Conservation (phyloP, 139 green algal genomes). For the Micractinium conductrix region DNA sequence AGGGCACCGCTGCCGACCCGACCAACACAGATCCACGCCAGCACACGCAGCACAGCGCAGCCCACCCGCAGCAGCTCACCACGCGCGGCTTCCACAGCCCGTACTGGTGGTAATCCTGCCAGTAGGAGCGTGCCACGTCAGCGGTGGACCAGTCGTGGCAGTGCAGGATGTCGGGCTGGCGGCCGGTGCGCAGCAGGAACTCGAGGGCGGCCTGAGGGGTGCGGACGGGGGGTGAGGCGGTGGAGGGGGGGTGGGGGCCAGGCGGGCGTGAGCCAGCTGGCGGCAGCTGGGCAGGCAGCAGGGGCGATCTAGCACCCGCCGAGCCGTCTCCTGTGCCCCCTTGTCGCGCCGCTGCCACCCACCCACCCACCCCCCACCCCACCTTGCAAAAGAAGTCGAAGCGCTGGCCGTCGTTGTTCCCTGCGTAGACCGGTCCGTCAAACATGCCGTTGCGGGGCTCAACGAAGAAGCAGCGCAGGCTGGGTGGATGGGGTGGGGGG, state of each 20-base stretch:
- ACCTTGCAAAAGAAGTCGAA: constrained; percentile 92
- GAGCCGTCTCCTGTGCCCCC: background rate
- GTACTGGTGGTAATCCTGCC: constrained; percentile 86
- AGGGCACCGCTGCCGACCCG: no score
- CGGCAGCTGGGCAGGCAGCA: background rate
- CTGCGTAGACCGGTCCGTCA: constrained; percentile 83
- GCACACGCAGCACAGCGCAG: no score
- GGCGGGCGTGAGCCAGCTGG: background rate
- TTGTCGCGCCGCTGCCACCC: background rate
- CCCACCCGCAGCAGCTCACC: background rate
- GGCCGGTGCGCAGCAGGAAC: constrained; percentile 66
- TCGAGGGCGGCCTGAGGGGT: constrained; percentile 69
- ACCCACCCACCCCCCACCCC: background rate
- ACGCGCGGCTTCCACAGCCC: constrained; percentile 86
- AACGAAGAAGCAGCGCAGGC: constrained; percentile 72
- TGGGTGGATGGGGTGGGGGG: constrained; percentile 8
- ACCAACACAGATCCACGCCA: no score
- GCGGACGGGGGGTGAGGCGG: background rate
- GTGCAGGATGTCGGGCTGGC: constrained; percentile 90
- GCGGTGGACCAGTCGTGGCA: constrained; percentile 95
- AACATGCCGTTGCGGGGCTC: constrained; percentile 91
- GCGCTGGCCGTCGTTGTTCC: constrained; percentile 64
- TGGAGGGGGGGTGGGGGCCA: no score
- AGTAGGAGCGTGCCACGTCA: constrained; percentile 68
- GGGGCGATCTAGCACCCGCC: background rate